A percentile compares a stretch with the other conserved stretches of the same genome.
Conservation (phyloP, 805 yeast species). For the Kluyveromyces wickerhamii region DNA sequence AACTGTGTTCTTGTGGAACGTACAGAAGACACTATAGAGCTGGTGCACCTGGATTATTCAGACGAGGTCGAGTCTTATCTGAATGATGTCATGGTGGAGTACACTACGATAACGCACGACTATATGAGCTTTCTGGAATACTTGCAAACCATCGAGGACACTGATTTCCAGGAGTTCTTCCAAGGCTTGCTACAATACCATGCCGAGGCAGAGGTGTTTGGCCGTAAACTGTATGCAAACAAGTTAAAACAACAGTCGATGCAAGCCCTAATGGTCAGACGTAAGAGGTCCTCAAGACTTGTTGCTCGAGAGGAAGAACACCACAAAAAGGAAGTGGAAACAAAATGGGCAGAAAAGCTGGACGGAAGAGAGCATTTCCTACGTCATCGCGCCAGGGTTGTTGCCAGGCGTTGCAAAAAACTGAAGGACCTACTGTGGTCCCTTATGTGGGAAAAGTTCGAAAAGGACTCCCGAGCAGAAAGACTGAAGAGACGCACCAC, state of each 20-base stretch:
- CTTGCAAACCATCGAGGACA: constrained; percentile 7
- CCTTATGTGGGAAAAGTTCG: constrained; percentile 24
- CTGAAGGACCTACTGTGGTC: constrained; percentile 25
- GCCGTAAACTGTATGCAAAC: constrained; percentile 28
- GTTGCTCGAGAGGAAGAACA: constrained; percentile 61
- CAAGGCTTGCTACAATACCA: constrained; percentile 12
- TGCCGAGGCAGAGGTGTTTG: constrained; percentile 21
- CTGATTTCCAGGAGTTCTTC: constrained; percentile 12
- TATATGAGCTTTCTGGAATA: constrained; percentile 22
- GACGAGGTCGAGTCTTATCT: constrained; percentile 25
- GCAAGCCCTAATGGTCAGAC: constrained; percentile 52
- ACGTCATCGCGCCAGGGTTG: constrained; percentile 19
- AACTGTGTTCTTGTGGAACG: constrained; percentile 24
- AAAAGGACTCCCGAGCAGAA: constrained; percentile 20
- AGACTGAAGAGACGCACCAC: constrained; percentile 13
- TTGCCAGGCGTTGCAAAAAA: constrained; percentile 19
- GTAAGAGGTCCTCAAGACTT: constrained; percentile 68
- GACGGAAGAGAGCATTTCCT: constrained; percentile 27
- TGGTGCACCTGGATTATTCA: constrained; percentile 25
- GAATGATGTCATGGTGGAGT: constrained; percentile 15
- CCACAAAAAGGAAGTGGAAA: constrained; percentile 37
- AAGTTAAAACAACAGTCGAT: constrained; percentile 57
- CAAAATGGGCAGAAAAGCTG: constrained; percentile 29
- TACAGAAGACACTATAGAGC: constrained; percentile 15
- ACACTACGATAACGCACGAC: constrained; percentile 18